These are phyloP conservation scores for Fusarium sp. DNA, from an alignment of 2,329 filamentous ascomycete species.

Conservation along the genomic window DNA sequence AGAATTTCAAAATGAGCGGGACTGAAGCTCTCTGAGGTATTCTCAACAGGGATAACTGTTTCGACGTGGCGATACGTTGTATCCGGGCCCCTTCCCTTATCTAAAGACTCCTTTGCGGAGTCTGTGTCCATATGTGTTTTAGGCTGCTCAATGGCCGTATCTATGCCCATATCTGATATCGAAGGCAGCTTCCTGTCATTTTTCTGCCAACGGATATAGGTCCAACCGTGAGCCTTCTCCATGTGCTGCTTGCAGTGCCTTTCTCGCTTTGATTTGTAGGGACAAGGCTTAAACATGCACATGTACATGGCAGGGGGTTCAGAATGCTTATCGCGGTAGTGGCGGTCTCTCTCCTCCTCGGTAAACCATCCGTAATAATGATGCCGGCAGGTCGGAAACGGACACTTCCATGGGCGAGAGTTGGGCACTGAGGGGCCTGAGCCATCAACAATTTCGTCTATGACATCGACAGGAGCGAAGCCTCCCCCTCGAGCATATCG, in stretches of 20 bases:
- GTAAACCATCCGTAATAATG: slow-evolving; percentile 90
- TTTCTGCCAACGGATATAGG: slow-evolving; percentile 88
- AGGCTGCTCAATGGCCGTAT: no score
- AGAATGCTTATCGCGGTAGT: slow-evolving; percentile 95
- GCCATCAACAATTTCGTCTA: slow-evolving; percentile 86
- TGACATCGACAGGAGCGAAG: not conserved
- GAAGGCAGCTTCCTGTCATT: slow-evolving; percentile 73
- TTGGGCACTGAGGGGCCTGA: rapidly evolving
- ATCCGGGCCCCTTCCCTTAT: rapidly evolving
- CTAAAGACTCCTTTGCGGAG: not conserved
- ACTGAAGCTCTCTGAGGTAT: no score
- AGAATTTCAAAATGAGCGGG: not conserved
- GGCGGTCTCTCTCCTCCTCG: slow-evolving; percentile 94
- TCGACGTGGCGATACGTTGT: rapidly evolving
- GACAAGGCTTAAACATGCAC: slow-evolving; percentile 84
- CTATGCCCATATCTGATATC: not conserved
- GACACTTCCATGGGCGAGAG: slow-evolving; percentile 94
- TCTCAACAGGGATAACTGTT: rapidly evolving
- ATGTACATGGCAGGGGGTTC: slow-evolving; percentile 80
- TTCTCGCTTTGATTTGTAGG: slow-evolving; percentile 93
- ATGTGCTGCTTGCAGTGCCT: slow-evolving; percentile 98
- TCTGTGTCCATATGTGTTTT: rapidly evolving
- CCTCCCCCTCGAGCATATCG: not conserved
- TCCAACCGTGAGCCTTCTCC: slow-evolving; percentile 94
- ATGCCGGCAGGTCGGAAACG: slow-evolving; percentile 86